Base-by-base conservation (phyloP, 352 stramenopile species). In the Elongisporangium senticosum region DNA sequence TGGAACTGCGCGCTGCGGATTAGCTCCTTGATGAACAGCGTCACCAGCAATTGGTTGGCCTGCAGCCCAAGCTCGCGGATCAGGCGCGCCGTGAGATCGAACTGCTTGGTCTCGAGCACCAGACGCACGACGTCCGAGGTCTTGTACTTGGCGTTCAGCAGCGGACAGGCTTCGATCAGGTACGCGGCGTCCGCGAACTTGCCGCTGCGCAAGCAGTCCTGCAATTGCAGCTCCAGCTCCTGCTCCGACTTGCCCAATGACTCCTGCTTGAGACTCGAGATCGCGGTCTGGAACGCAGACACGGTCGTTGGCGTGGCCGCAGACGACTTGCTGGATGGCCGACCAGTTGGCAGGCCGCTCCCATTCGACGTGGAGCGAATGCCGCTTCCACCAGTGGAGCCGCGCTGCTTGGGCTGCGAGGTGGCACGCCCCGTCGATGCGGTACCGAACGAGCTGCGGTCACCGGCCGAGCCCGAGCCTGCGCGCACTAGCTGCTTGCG, bases 21-120 rank as follows among this genome's bases (percentile, higher is more conserved):
- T 47, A 89, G 73, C 56, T 91, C 83, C 58, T 88, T 93, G 52
- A 95, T 84, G 11, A 93, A 76, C 39, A 93, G 68, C 61, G 82
- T 93, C 21, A 95, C 79, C 8, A 93, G 80, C n/a, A 75, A 59
- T 58, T 90, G 79, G 55, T 92, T 90, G 21, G 59, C 49, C 19
- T 85, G 65, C 51, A 93, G 50, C 24, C 89, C 82, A 53, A 93
- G 64, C 47, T 90, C 82, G 47, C 83, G 83, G 51, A 95, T 90
- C 17, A 93, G 67, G 43, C 86, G 77, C 58, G 71, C 82, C 8
- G 82, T 79, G 55, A 85, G 69, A 19, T 93, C 79, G 33, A 83
- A 75, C 51, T 79, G 61, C 63, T 72, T 65, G 51, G 70, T 56
- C 59, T 88, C 86, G 26, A 95, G 62, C 67, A 93, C 78, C 33